Evolutionary conservation across 495 filamentous ascomycete genomes (phyloP), one percentile per base, ranked within the genome.

Genomic region (Neurospora sp.): DNA sequence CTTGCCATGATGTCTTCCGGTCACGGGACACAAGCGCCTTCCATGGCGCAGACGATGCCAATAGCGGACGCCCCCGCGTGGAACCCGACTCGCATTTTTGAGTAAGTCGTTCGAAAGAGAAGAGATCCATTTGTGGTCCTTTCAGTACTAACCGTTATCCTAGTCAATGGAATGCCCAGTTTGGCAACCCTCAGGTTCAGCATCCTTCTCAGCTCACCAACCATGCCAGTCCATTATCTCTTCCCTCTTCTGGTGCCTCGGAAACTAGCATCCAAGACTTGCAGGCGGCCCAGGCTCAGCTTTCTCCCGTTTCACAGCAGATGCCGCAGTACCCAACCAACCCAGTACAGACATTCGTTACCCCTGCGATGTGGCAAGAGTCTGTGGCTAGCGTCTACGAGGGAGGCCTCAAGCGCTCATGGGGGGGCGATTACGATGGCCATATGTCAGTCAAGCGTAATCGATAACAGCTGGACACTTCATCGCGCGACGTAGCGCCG

Each of bases 351-450:
- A 86, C 89, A 18, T 91, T 96, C 75, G 93, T 99, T 72, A 97
- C 93, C 14, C 93, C 96, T 12, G 91, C 91, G 73, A 97, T 97
- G 89, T 99, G 96, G 96, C 94, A 97, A 81, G 92, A 97, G 77
- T 93, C 90, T 61, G 94, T 99, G 75, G 94, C 96, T 16, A 93
- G 89, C 77, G 93, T 95, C 2, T 97, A 91, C 82, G 92, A 94
- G 65, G 90, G 90, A 70, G 90, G 90, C 4, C 78, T 93, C 40
- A 97, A 96, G 81, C 85, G 93, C 45, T 83, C 90, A 38, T 95
- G 92, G 92, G 53, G 92, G 92, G 53, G 31, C 53, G 89, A 91
- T 75, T 86, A 85, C 70, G 84, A 85, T 70, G 75, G 40, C 4
- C 76, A 78, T 42, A 72, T 78, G 76, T 31, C 71, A 3, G 75